These are phyloP conservation scores for Termitomyces sp. DNA, from an alignment of 768 basidiomycete species.

Conservation along the genomic window DNA sequence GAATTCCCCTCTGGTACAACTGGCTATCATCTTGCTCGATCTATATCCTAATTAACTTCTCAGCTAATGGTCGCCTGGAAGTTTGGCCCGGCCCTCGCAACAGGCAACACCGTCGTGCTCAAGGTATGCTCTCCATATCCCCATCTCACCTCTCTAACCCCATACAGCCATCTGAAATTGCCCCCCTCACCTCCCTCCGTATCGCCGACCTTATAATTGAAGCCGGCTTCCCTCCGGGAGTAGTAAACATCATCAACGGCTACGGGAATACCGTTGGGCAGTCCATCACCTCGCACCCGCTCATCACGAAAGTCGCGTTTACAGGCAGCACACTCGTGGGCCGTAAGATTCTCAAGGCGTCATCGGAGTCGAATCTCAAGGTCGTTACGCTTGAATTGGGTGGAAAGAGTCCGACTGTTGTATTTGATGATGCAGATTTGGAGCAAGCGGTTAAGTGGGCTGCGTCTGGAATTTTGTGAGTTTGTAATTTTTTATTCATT, in stretches of 20 bases:
- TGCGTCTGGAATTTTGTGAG: conserved; percentile 65
- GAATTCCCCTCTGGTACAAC: conserved; percentile 32
- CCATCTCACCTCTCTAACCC: background rate
- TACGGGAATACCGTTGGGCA: conserved; percentile 55
- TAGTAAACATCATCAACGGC: conserved; percentile 57
- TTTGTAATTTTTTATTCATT: conserved; percentile 4
- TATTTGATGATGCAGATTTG: conserved; percentile 70
- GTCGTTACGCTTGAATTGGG: conserved; percentile 79
- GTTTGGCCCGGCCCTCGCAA: conserved; percentile 24
- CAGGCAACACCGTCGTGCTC: conserved; percentile 58
- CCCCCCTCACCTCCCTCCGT: conserved; percentile 54
- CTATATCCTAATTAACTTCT: background rate
- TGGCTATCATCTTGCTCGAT: background rate
- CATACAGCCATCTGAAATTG: conserved; percentile 52
- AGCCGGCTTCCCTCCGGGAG: conserved; percentile 68
- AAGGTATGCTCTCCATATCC: conserved; percentile 21
- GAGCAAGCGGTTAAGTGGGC: conserved; percentile 72
- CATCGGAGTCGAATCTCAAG: conserved; percentile 80
- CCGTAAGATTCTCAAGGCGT: conserved; percentile 72
- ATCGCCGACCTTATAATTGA: conserved; percentile 47
- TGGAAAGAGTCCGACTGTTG: conserved; percentile 65
- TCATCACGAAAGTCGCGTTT: conserved; percentile 71
- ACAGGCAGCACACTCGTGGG: conserved; percentile 79
- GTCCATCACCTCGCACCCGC: conserved; percentile 53
- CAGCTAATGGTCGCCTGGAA: conserved; percentile 23